Conservation (phyloP, 495 filamentous ascomycete species). For the Trichoderma erinaceum region DNA sequence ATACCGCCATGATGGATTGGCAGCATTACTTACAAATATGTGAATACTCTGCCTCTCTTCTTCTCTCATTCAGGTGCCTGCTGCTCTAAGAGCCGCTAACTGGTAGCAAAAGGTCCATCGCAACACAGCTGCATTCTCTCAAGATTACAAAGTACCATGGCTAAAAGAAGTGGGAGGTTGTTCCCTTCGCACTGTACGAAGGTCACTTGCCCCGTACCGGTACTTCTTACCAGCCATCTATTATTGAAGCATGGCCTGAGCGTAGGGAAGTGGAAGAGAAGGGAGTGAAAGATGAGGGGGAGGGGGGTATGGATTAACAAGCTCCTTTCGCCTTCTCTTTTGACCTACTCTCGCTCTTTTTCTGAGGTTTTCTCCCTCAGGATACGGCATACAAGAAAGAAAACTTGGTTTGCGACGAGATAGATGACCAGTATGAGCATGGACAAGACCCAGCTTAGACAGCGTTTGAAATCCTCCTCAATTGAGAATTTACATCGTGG, state of each 20-base stretch:
- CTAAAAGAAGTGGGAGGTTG: background rate
- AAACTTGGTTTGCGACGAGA: background rate
- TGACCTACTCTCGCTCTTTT: background rate
- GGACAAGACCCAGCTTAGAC: background rate
- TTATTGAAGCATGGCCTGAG: conserved; percentile 8
- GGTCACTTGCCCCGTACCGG: background rate
- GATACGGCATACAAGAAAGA: background rate
- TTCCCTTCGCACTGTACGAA: background rate
- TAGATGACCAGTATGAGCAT: background rate
- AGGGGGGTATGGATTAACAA: background rate
- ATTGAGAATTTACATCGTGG: background rate
- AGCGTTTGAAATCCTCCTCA: background rate
- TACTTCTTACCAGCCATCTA: conserved; percentile 10
- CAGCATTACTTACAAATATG: too few species aligned
- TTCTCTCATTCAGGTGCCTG: too few species aligned
- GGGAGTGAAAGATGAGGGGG: background rate
- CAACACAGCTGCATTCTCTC: background rate
- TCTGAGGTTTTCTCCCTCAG: background rate
- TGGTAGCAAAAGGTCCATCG: background rate
- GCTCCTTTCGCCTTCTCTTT: background rate
- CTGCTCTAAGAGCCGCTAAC: background rate
- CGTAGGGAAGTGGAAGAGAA: background rate
- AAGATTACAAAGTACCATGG: background rate
- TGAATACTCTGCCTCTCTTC: too few species aligned
- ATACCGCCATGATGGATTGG: too few species aligned